Evolutionary conservation across 768 basidiomycete genomes (phyloP), one percentile per base, ranked within the genome.

Genomic region (Boletellus ananas): DNA sequence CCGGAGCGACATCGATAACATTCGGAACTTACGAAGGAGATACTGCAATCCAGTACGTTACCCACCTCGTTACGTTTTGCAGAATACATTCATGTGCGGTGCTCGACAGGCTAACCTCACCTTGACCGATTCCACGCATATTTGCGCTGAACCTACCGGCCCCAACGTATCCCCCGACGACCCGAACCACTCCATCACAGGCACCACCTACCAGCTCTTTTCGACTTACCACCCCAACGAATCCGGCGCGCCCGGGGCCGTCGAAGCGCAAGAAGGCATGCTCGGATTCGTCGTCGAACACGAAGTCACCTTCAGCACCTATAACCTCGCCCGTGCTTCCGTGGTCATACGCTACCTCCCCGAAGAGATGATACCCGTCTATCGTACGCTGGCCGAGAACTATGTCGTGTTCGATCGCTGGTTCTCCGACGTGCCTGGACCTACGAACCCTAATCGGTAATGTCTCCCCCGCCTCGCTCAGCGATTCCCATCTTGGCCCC

Each of bases 361-460:
- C 14, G 62, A 63, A 39, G 49, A 56, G 5, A 50, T 47, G 54
- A 63, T 63, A 54, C 61, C 59, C 34, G 59, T 63, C 3, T 62
- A 35, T 23, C 56, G 61, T 6, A 51, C 59, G 2, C 46, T 63
- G 45, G 62, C 62, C 4, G 56, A 63, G 44, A 63, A 62, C 47
- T 63, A 50, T 21, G 52, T 56, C 20, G 37, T 63, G 3, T 63
- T 63, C 14, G 61, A 64, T 20, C 33, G 43, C 21, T 63, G 62
- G 61, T 59, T 59, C 34, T 61, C 57, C 16, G 62, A 62, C 21
- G 61, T 63, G 3, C 62, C 61, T 1, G 62, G 61, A 5, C 62
- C 62, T 4, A 64, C 62, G 0, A 64, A 62, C 27, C 61, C 61
- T 6, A 62, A 62, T 48, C 61, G 61, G 61, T 62, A 55, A 27